Conservation (phyloP, 768 basidiomycete species). For the Coprinopsis sp. region DNA sequence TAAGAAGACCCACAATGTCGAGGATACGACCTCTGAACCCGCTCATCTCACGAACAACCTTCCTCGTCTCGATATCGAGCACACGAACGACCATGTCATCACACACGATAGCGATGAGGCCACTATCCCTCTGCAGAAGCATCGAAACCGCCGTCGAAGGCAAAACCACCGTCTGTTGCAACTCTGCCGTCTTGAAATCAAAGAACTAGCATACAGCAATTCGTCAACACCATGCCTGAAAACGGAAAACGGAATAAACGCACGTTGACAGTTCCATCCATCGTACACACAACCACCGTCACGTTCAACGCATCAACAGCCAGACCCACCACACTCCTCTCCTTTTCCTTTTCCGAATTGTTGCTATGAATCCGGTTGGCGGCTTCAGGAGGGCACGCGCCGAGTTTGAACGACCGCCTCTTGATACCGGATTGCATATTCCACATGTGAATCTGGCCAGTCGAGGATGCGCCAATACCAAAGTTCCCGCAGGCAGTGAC, state of each 20-base stretch:
- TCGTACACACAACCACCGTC: slow-evolving; percentile 74
- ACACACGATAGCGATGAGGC: slow-evolving; percentile 75
- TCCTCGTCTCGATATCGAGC: slow-evolving; percentile 85
- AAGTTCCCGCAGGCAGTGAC: slow-evolving; percentile 97
- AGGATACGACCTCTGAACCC: slow-evolving; percentile 83
- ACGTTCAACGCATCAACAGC: slow-evolving; percentile 84
- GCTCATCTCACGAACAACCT: slow-evolving; percentile 83
- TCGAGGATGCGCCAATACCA: slow-evolving; percentile 78
- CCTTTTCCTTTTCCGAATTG: slow-evolving; percentile 32
- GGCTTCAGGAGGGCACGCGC: slow-evolving; percentile 54
- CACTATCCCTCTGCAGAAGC: slow-evolving; percentile 77
- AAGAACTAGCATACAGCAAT: slow-evolving; percentile 68
- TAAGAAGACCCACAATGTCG: slow-evolving; percentile 62
- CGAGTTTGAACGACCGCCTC: slow-evolving; percentile 72
- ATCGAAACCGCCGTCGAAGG: slow-evolving; percentile 69
- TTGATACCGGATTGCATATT: slow-evolving; percentile 94
- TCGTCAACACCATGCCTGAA: slow-evolving; percentile 3
- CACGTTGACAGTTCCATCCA: slow-evolving; percentile 88
- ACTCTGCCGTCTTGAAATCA: slow-evolving; percentile 83
- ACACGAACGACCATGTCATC: slow-evolving; percentile 85
- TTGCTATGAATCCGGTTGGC: slow-evolving; percentile 38
- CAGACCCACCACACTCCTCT: slow-evolving; percentile 72
- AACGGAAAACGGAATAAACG: slow-evolving; percentile 23
- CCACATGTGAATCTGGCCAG: slow-evolving; percentile 83
- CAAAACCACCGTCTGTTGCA: slow-evolving; percentile 63